These are phyloP conservation scores for Chloranthus sessilifolius DNA, from an alignment of 164 flowering plant species.

Conservation along the genomic window DNA sequence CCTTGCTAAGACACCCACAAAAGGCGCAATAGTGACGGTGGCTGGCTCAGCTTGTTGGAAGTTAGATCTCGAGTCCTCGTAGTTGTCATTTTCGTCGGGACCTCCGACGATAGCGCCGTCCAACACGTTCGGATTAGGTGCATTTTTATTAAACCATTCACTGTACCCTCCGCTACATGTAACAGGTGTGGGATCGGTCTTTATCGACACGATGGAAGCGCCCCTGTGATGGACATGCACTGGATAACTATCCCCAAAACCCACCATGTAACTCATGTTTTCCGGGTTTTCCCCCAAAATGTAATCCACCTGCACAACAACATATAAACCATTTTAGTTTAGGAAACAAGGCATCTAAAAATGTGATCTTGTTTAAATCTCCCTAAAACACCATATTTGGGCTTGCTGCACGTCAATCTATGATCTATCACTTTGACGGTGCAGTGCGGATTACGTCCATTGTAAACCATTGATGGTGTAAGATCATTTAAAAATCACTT, in stretches of 20 bases:
- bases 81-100: constrained; percentile 44
- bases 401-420: no score
- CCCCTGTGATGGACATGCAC: constrained; percentile 52
- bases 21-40: constrained; percentile 35
- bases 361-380: no score
- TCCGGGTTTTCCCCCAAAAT: constrained; percentile 54
- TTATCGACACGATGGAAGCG: constrained; percentile 57
- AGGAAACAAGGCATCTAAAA: not conserved
- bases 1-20: constrained; percentile 29
- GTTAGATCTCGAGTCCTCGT: constrained; percentile 30
- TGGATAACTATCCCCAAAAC: constrained; percentile 49
- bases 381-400: no score
- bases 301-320: constrained; percentile 37
- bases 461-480: no score
- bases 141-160: constrained; percentile 34
- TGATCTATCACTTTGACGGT: no score
- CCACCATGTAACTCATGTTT: constrained; percentile 61
- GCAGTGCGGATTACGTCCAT: not conserved
- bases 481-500: no score
- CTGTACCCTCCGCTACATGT: constrained; percentile 44
- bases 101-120: constrained; percentile 60
- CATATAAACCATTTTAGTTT: not conserved
- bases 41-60: constrained; percentile 45
- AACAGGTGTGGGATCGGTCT: constrained; percentile 24
- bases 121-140: constrained; percentile 53